Evolutionary conservation across 805 yeast species (phyloP), one percentile per base, ranked within the genome.

Genomic region (Candida ovalis): DNA sequence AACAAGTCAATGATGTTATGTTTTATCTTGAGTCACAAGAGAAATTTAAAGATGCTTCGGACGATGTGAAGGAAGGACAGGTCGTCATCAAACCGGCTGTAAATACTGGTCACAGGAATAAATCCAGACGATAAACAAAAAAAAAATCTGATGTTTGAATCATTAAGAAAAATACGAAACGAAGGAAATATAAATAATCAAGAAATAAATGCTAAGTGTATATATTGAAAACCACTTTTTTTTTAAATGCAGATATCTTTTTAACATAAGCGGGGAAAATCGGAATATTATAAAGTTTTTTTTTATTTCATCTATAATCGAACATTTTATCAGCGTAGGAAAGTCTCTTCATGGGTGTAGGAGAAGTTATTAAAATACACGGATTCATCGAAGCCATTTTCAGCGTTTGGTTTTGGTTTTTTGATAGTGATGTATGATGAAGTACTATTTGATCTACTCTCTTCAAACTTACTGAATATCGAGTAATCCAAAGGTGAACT

Each of bases 1-100:
- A 83, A 37, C 88, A 85, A 61, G 81, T 81, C 3, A 78, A 74
- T 25, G 96, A 89, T 62, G 63, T 89, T 45, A 87, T 90, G 96
- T 85, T 88, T 53, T 88, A 73, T 59, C 66, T 89, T 36, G 92
- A 86, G 49, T 75, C 86, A 0, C 86, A 80, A 60, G 85, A 82
- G 47, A 86, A 84, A 66, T 77, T 88, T 58, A 79, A 81, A 57
- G 78, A 81, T 58, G 86, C 88, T 21, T 76, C 82, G 3, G 85
- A 84, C 12, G 92, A 84, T 32, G 84, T 85, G 15, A 80, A 72
- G 55, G 84, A 88, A 52, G 96, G 96, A 0, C 78, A 81, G 3
- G 67, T 86, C 0, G 69, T 84, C 0, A 69, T 85, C 36, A 59
- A 56, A 48, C 61, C 62, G 19, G 18, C 50, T 23, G 44, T 49